Evolutionary conservation across 106 monocot genomes (phyloP).

Genomic region (Apostasia ramifera): DNA sequence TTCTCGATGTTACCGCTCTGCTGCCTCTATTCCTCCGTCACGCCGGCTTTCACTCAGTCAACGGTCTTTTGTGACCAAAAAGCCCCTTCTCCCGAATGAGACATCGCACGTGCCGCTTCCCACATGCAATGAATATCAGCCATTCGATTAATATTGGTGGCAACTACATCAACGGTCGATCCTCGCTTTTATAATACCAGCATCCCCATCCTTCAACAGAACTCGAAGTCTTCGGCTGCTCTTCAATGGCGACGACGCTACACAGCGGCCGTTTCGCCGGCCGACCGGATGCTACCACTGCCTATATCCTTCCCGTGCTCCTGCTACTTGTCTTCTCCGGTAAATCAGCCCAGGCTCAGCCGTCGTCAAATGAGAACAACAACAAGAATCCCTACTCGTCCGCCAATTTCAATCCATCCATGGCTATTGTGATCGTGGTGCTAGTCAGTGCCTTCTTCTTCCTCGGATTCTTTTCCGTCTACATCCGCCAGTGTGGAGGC

Average conservation of each 20-base stretch:
- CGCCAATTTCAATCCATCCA: slow-evolving; percentile 21
- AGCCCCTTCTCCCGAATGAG: too few species aligned
- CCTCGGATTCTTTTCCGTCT: slow-evolving; percentile 37
- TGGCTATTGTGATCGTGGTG: slow-evolving; percentile 27
- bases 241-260: not conserved
- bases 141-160: too few species aligned
- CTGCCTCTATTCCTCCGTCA: too few species aligned
- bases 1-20: too few species aligned
- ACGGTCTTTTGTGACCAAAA: too few species aligned
- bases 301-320: not conserved
- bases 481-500: slow-evolving; percentile 19
- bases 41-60: too few species aligned
- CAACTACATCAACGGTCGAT: too few species aligned
- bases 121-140: too few species aligned
- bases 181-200: too few species aligned
- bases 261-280: not conserved
- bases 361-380: not conserved
- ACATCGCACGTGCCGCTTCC: too few species aligned
- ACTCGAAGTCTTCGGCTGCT: not conserved
- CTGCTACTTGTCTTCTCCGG: slow-evolving; percentile 3
- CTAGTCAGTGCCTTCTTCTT: slow-evolving; percentile 41
- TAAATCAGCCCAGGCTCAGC: not conserved
- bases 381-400: not conserved
- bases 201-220: too few species aligned
- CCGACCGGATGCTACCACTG: not conserved